These are phyloP conservation scores for Pichia sp. DNA, from an alignment of 1,139 yeast species.

Conservation along the genomic window DNA sequence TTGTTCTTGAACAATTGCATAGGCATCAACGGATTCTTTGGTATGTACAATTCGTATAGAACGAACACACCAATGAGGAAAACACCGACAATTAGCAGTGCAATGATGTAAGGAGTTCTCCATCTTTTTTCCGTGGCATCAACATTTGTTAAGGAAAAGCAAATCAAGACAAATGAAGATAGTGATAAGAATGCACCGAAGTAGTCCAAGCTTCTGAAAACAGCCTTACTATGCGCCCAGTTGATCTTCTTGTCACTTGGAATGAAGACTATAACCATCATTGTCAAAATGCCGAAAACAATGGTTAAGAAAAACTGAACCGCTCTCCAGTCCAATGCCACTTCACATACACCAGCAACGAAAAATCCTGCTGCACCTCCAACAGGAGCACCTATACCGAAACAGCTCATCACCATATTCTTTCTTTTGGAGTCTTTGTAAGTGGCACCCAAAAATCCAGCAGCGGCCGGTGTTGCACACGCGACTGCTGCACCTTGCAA, in stretches of 20 bases:
- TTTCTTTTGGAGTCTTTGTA: slow-evolving; percentile 33
- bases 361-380: slow-evolving; percentile 36
- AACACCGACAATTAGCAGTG: slow-evolving; percentile 34
- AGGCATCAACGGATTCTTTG: slow-evolving; percentile 39
- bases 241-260: slow-evolving; percentile 28
- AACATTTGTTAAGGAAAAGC: slow-evolving; percentile 36
- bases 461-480: slow-evolving; percentile 37
- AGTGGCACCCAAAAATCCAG: slow-evolving; percentile 36
- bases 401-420: slow-evolving; percentile 36
- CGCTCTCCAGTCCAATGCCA: slow-evolving; percentile 35
- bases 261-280: slow-evolving; percentile 25
- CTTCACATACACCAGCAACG: slow-evolving; percentile 35
- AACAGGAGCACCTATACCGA: slow-evolving; percentile 40
- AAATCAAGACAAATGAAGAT: slow-evolving; percentile 32
- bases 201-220: slow-evolving; percentile 30
- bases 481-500: slow-evolving; percentile 36
- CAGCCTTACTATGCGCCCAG: slow-evolving; percentile 19
- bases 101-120: slow-evolving; percentile 40
- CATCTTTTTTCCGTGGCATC: slow-evolving; percentile 35
- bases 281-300: slow-evolving; percentile 26
- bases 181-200: slow-evolving; percentile 33
- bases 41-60: slow-evolving; percentile 32
- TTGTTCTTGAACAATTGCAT: slow-evolving; percentile 32
- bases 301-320: slow-evolving; percentile 35
- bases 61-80: slow-evolving; percentile 29